Percentiles rank a stretch among this genome's conserved stretches.
phyloP scores from a whole-genome alignment of 305 asterid genomes.

The Fraxinus albicans region DNA sequence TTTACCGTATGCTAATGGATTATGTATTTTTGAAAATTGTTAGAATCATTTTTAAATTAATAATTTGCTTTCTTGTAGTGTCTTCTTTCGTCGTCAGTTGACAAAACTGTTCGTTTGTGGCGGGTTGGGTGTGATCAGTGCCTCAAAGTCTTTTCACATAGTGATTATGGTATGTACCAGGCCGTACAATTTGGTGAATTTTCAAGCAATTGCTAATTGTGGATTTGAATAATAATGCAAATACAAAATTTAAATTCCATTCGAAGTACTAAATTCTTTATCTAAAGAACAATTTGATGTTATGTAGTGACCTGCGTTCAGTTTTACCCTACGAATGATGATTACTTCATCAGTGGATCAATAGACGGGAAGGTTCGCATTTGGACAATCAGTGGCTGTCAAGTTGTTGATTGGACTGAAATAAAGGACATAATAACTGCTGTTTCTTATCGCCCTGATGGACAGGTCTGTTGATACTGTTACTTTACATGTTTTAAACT shows the following conservation, averaged over 20 bases:
- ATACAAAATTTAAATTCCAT: background rate
- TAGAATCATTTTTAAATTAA: background rate
- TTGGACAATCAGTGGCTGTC: constrained; percentile 64
- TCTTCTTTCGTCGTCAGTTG: constrained; percentile 84
- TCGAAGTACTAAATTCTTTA: constrained; percentile 24
- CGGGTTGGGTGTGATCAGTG: constrained; percentile 73
- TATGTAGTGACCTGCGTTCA: constrained; percentile 87
- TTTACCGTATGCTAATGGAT: background rate
- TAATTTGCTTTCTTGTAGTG: constrained; percentile 45
- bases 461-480: constrained; percentile 49
- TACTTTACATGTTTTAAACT: background rate
- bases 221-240: background rate
- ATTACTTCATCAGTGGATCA: constrained; percentile 86
- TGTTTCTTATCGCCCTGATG: constrained; percentile 81
- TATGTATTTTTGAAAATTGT: background rate
- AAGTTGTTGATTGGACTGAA: constrained; percentile 85
- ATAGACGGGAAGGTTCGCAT: constrained; percentile 93
- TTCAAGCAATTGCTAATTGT: background rate
- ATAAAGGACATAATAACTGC: constrained; percentile 85
- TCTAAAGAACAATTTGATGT: constrained; percentile 23
- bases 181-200: background rate
- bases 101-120: constrained; percentile 96
- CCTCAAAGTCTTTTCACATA: constrained; percentile 75
- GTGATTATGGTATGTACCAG: constrained; percentile 65
- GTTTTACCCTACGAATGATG: constrained; percentile 69